phyloP scores from a whole-genome alignment of 1,139 yeast species.

The Geotrichum europaeum region DNA sequence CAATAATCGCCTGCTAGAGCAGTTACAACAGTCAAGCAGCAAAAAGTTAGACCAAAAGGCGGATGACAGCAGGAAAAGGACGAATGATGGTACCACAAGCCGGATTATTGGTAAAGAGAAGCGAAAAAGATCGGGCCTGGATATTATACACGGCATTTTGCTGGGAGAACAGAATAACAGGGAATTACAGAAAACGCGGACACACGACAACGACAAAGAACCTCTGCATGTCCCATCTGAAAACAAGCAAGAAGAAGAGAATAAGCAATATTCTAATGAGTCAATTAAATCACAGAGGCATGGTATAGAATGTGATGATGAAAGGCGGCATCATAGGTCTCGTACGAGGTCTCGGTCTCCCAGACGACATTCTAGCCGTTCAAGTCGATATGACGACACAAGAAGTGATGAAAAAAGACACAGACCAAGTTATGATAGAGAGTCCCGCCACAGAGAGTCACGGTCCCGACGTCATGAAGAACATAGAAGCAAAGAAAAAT shows the following conservation, averaged over 20 bases:
- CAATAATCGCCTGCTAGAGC: conserved; percentile 13
- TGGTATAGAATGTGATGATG: neutral
- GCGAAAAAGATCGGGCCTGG: neutral
- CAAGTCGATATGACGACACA: neutral
- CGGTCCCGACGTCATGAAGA: neutral
- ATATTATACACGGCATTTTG: neutral
- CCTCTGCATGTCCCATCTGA: neutral
- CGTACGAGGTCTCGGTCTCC: neutral
- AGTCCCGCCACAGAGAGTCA: neutral
- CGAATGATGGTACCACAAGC: neutral
- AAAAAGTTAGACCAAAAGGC: neutral
- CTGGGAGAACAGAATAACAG: neutral
- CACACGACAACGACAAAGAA: neutral
- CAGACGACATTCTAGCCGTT: neutral
- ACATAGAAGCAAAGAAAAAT: neutral
- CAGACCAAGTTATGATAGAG: neutral
- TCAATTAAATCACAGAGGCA: neutral
- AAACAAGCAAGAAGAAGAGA: neutral
- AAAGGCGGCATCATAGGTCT: neutral
- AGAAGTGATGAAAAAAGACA: neutral
- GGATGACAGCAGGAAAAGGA: neutral
- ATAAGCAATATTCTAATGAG: neutral
- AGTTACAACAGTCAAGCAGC: conserved; percentile 1
- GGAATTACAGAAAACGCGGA: neutral
- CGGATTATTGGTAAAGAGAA: neutral